phyloP scores from a whole-genome alignment of 2,329 filamentous ascomycete species.

The Geosmithia putterillii region DNA sequence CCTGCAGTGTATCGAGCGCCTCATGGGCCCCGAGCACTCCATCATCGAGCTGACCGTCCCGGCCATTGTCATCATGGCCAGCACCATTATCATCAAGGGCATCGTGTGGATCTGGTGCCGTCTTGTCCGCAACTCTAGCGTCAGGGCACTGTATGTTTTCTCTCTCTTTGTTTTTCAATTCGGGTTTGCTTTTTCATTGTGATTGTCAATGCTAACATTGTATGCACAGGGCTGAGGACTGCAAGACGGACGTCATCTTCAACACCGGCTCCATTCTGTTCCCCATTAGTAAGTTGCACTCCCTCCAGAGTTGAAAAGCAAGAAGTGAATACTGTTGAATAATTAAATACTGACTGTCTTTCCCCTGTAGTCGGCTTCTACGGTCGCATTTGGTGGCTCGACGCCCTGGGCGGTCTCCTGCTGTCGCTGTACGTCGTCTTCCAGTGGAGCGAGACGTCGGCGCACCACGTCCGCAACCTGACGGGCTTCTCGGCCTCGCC shows the following conservation, averaged over 20 bases:
- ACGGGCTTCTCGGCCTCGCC: slow-evolving; percentile 68
- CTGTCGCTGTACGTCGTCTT: slow-evolving; percentile 70
- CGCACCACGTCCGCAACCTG: slow-evolving; percentile 68
- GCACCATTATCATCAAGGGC: slow-evolving; percentile 72
- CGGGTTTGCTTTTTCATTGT: not conserved
- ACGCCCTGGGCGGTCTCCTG: slow-evolving; percentile 64
- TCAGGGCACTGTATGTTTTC: slow-evolving; percentile 55
- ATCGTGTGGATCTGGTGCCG: slow-evolving; percentile 82
- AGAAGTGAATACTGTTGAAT: not conserved
- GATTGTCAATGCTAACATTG: not conserved
- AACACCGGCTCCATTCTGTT: slow-evolving; percentile 84
- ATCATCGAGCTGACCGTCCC: slow-evolving; percentile 63
- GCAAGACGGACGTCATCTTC: slow-evolving; percentile 71
- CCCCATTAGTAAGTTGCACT: slow-evolving; percentile 44
- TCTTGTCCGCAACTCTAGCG: slow-evolving; percentile 72
- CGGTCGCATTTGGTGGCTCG: slow-evolving; percentile 70
- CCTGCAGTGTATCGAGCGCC: slow-evolving; percentile 54
- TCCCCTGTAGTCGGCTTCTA: slow-evolving; percentile 53
- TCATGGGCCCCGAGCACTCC: slow-evolving; percentile 47
- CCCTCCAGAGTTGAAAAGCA: no score
- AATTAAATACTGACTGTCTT: not conserved
- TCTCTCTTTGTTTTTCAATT: not conserved
- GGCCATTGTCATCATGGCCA: slow-evolving; percentile 68
- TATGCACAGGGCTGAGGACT: slow-evolving; percentile 32
- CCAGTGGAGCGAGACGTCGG: slow-evolving; percentile 65